Percentiles rank a stretch among this genome's conserved stretches.
Conservation (phyloP, 2,329 filamentous ascomycete genomes). For the Pezicula carpinea region DNA sequence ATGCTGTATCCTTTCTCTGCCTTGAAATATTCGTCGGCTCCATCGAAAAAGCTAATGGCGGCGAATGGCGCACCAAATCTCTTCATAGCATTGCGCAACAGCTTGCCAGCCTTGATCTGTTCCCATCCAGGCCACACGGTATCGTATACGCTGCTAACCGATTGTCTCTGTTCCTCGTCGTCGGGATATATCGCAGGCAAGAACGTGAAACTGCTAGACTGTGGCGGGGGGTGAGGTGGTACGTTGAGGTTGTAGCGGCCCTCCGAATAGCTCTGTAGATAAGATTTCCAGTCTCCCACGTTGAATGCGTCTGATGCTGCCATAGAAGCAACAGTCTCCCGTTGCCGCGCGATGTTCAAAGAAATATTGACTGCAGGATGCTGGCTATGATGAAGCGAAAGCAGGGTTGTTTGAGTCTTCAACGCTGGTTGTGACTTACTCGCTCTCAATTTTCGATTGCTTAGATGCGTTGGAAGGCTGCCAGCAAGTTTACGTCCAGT, state of each 20-base stretch:
- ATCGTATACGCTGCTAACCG: slow-evolving; percentile 17
- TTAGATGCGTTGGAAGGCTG: neutral
- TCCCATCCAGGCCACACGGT: slow-evolving; percentile 18
- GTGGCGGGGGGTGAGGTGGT: slow-evolving; percentile 29
- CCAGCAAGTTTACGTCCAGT: neutral
- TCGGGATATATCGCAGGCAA: slow-evolving; percentile 25
- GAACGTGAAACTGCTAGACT: slow-evolving; percentile 20
- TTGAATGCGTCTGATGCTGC: neutral
- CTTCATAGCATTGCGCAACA: slow-evolving; percentile 22
- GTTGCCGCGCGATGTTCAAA: neutral
- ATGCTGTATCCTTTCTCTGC: slow-evolving; percentile 26
- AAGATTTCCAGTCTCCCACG: neutral
- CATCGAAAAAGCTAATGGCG: slow-evolving; percentile 31
- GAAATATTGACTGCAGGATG: neutral
- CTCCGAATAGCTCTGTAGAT: slow-evolving; percentile 17
- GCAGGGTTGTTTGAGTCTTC: no score
- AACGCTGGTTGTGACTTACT: neutral
- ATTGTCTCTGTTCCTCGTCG: slow-evolving; percentile 22
- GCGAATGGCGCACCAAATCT: slow-evolving; percentile 24
- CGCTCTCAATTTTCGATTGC: neutral
- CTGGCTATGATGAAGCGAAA: neutral
- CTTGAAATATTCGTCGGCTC: slow-evolving; percentile 27
- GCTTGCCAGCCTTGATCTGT: slow-evolving; percentile 13
- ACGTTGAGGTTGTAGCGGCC: slow-evolving; percentile 29
- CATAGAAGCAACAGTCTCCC: neutral